phyloP scores from a whole-genome alignment of 2,329 filamentous ascomycete species.

The Colletotrichum truncatum region DNA sequence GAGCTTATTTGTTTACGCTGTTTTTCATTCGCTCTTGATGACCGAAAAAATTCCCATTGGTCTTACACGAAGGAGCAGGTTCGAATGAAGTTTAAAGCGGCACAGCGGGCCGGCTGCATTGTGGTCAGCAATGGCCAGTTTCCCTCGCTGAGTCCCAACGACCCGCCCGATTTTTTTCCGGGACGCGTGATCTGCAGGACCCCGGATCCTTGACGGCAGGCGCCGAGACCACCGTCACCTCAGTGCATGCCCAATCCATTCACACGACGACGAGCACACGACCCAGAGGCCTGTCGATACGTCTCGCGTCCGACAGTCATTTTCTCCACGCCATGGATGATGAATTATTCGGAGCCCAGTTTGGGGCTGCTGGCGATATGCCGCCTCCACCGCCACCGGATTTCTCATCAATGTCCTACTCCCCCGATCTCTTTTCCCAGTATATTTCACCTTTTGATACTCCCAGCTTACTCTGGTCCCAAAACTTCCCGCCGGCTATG shows the following conservation, averaged over 20 bases:
- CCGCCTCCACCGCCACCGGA: slow-evolving; percentile 10
- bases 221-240: slow-evolving; percentile 11
- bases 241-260: slow-evolving; percentile 18
- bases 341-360: slow-evolving; percentile 17
- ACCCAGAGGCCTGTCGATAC: neutral
- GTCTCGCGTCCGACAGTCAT: neutral
- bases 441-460: slow-evolving; percentile 29
- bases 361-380: slow-evolving; percentile 5
- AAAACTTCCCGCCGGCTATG: slow-evolving; percentile 27
- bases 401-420: slow-evolving; percentile 20
- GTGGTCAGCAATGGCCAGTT: slow-evolving; percentile 4
- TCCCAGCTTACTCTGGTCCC: slow-evolving; percentile 32
- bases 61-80: neutral
- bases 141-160: slow-evolving; percentile 2
- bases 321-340: neutral
- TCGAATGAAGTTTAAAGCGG: slow-evolving; percentile 4
- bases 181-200: slow-evolving; percentile 12
- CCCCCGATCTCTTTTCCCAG: slow-evolving; percentile 17
- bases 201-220: slow-evolving; percentile 19
- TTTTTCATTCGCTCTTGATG: no score
- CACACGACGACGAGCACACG: neutral
- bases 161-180: slow-evolving; percentile 25
- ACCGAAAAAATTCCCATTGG: neutral
- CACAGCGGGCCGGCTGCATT: slow-evolving; percentile 18
- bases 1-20: neutral